Evolutionary conservation across 768 basidiomycete genomes (phyloP), one percentile per base, ranked within the genome.

Genomic region (Austroboletus eburneus): DNA sequence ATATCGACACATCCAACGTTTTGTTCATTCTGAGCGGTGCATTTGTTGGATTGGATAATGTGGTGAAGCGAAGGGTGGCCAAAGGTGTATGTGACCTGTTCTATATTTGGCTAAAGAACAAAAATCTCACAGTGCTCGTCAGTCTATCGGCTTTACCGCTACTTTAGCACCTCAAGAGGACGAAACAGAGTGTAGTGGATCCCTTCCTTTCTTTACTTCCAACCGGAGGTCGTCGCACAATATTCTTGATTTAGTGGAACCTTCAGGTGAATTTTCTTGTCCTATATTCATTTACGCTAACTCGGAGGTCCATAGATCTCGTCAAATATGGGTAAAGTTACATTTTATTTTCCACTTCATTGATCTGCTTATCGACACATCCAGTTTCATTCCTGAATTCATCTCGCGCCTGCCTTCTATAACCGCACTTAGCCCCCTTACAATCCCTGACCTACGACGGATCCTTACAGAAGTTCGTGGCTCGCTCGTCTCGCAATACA

Each of bases 1-100:
- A 82, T 43, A 83, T 93, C 30, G 87, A 93, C 64, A 95, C 92
- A 0, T 81, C 86, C 8, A 93, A 97, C 57, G 80, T 97, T 21
- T 71, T 98, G n/a, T 98, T 98, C 67, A 87, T 98, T 50, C 64
- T 95, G 10, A 93, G 91, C 41, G 95, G 95, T 2, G 95, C 95
- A 2, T 96, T 96, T 61, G 92, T 96, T 9, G 94, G 94, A 1
- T 68, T 97, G 40, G 93, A 96, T 35, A 79, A 73, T 42, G 69
- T 97, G 21, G 81, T 98, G 52, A 84, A 83, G 61, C 73, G 83
- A 43, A 76, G 93, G 32, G 73, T 91, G 10, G 81, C 85, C 10
- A 92, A 91, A 69, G 91, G 91, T 6, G 92, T 93, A 63, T 55
- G 87, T 74, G 22, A 21, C 39, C 10, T 30, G 21, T 23, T 22